Evolutionary conservation across 345 rosid genomes (phyloP).

Genomic region (Citropsis articulata): DNA sequence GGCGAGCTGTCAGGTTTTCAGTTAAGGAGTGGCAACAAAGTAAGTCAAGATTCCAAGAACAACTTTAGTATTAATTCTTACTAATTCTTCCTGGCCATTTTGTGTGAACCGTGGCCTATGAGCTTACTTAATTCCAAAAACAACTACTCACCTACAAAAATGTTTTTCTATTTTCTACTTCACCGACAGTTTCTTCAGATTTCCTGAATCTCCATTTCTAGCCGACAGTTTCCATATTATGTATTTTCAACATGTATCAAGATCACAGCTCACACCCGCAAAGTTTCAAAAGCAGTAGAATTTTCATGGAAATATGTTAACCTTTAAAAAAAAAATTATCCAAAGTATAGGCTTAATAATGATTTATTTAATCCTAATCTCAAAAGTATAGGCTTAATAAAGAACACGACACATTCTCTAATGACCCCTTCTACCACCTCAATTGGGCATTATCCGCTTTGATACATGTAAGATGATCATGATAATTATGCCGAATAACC

Average conservation of each 20-base stretch:
- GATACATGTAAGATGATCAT: no score
- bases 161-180: background rate
- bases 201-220: background rate
- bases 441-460: no score
- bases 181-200: slow-evolving; percentile 6
- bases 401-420: no score
- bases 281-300: no score
- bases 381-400: no score
- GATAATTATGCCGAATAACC: no score
- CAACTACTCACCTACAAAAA: background rate
- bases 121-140: background rate
- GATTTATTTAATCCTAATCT: no score
- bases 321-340: background rate
- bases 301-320: no score
- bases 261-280: background rate
- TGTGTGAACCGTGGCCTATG: no score
- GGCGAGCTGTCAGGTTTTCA: background rate
- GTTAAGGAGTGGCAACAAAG: background rate
- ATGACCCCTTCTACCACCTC: no score
- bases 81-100: background rate
- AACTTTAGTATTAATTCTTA: background rate
- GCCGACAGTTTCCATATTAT: slow-evolving; percentile 4
- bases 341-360: no score
- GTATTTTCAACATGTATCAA: background rate
- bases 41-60: background rate